These are phyloP conservation scores for Pleurotus tuoliensis DNA, from an alignment of 768 basidiomycete species.

Conservation along the genomic window DNA sequence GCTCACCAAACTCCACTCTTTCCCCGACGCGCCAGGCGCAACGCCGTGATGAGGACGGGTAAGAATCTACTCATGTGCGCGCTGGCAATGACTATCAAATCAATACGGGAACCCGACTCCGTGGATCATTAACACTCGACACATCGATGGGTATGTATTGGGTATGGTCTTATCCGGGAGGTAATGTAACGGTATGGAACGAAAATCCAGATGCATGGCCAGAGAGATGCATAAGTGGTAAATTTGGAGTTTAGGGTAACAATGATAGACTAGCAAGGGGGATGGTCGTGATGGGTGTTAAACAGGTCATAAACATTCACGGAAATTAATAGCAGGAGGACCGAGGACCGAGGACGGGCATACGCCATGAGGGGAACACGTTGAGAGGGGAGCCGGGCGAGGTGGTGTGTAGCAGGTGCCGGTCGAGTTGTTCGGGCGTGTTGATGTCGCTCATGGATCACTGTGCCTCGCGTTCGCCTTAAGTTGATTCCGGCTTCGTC, in stretches of 20 bases:
- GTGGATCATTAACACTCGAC: constrained; percentile 7
- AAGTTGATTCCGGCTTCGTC: constrained; percentile 19
- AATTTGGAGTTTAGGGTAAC: not conserved
- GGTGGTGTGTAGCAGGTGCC: too few relatives aligned
- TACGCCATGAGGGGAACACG: not conserved
- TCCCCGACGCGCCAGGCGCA: not conserved
- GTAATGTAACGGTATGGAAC: constrained; percentile 11
- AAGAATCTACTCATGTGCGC: not conserved
- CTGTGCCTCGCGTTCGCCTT: constrained; percentile 12
- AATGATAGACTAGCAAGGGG: not conserved
- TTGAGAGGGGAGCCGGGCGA: not conserved
- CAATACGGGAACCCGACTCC: not conserved
- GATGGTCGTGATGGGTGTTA: not conserved
- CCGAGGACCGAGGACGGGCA: not conserved
- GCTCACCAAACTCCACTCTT: not conserved
- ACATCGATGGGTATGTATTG: constrained; percentile 15
- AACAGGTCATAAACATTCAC: not conserved
- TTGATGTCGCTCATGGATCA: not conserved
- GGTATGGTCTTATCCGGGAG: constrained; percentile 14
- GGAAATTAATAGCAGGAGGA: not conserved
- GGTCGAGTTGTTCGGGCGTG: too few relatives aligned
- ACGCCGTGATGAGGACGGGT: too few relatives aligned
- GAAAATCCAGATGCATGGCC: not conserved
- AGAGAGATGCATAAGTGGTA: not conserved
- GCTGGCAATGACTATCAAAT: not conserved